Evolutionary conservation across 2,329 filamentous ascomycete genomes (phyloP).

Genomic region (Clonostachys rhizophaga): DNA sequence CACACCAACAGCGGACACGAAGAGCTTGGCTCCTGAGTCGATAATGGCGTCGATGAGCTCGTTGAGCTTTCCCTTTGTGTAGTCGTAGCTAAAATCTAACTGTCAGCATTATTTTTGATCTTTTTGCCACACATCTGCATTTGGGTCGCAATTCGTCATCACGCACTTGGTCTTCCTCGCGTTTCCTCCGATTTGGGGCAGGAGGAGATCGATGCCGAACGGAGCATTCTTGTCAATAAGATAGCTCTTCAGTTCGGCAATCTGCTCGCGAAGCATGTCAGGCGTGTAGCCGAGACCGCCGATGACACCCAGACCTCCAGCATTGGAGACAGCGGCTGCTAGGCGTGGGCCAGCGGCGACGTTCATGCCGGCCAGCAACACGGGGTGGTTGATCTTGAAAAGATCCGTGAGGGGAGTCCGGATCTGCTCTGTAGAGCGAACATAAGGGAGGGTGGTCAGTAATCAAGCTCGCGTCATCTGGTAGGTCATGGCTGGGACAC

Average conservation of each 20-base stretch:
- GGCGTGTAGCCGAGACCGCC: conserved; percentile 95
- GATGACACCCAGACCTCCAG: conserved; percentile 93
- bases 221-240: conserved; percentile 87
- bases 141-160: neutral
- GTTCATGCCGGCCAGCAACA: conserved; percentile 98
- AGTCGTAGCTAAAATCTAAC: conserved; percentile 72
- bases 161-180: conserved; percentile 85
- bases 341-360: conserved; percentile 95
- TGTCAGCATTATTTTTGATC: neutral
- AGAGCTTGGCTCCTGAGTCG: conserved; percentile 83
- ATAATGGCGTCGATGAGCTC: conserved; percentile 91
- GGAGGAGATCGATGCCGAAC: conserved; percentile 88
- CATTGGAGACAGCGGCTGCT: conserved; percentile 94
- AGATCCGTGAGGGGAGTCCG: conserved; percentile 92
- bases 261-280: conserved; percentile 94
- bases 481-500: no score
- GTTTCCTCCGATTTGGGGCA: conserved; percentile 90
- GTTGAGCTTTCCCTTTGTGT: conserved; percentile 97
- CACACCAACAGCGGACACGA: conserved; percentile 94
- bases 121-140: neutral
- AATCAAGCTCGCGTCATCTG: neutral
- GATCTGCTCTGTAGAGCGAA: conserved; percentile 44
- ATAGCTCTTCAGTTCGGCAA: conserved; percentile 87
- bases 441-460: neutral
- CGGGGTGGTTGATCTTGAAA: conserved; percentile 94